Evolutionary conservation across 2,329 filamentous ascomycete genomes (phyloP), one percentile per base, ranked within the genome.

Genomic region (Aspergillus sclerotialis): DNA sequence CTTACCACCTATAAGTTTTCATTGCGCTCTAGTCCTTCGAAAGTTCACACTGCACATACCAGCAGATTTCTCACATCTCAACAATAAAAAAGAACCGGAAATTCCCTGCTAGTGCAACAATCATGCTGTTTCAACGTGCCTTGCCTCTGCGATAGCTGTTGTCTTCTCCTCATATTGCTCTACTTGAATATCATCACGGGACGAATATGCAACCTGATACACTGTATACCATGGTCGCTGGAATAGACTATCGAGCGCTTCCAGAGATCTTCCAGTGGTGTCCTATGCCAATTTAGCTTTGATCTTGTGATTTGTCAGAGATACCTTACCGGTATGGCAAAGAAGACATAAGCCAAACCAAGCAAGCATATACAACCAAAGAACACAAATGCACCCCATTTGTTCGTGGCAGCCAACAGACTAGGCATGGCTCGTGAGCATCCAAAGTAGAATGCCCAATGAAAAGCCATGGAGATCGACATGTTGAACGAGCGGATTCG

Each of bases 391-490:
- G 48, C 44, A 3, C 48, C 48, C 48, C 46, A 50, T 19, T 43
- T 38, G 3, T 50, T 30, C 2, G 36, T 49, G 1, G 45, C 46
- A 8, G 45, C 41, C 14, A 51, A 38, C 23, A 49, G 28, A 28
- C 45, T 48, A 2, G 48, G 44, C 39, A 49, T 48, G 12, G 46
- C 46, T 5, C 40, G 39, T 6, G 42, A 44, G 24, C 40, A 47
- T 7, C 42, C 65, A 32, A 57, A 68, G 40, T 58, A 60, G 41
- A 68, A 69, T 0, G 65, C 50, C 67, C 64, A 67, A 45, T 67
- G 64, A 36, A 66, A 64, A 1, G 45, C 48, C 38, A 64, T 61
- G 0, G 52, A 40, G 4, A 67, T 39, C 2, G 65, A 61, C n/a
- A 52, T 53, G 17, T 66, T 64, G 40, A 69, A 64, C 0, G 65